Percentiles rank a stretch among this genome's conserved stretches.
Conservation (phyloP, 805 yeast species). For the Hanseniaspora vineae region DNA sequence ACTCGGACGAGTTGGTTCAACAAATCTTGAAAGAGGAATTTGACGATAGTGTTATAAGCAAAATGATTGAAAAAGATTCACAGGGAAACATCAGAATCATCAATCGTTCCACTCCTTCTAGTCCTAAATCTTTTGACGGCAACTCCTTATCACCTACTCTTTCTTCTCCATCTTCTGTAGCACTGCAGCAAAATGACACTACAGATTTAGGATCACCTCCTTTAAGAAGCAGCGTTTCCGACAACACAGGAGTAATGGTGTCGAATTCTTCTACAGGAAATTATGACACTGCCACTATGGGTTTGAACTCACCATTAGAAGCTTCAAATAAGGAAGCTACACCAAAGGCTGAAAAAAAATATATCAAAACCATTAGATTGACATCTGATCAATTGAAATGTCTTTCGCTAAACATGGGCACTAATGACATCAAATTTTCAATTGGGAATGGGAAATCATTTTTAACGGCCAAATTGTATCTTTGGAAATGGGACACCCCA, state of each 20-base stretch:
- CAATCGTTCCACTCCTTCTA: conserved; percentile 19
- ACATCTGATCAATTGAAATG: conserved; percentile 80
- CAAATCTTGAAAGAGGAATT: conserved; percentile 69
- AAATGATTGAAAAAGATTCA: conserved; percentile 41
- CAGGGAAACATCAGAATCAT: conserved; percentile 56
- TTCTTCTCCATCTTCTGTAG: conserved; percentile 16
- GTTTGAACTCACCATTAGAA: not conserved
- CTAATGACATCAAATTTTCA: conserved; percentile 63
- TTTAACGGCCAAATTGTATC: conserved; percentile 56
- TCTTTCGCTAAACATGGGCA: conserved; percentile 64
- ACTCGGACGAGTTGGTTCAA: conserved; percentile 63
- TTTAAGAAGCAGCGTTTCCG: conserved; percentile 3
- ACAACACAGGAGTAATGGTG: not conserved
- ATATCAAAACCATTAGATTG: conserved; percentile 76
- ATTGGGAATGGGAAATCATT: conserved; percentile 76
- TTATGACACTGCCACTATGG: conserved; percentile 3
- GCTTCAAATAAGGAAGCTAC: not conserved
- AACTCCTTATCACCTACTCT: not conserved
- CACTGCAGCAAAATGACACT: conserved; percentile 6
- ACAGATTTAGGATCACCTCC: conserved; percentile 2
- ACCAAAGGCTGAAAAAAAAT: conserved; percentile 27
- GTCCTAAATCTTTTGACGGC: conserved; percentile 1
- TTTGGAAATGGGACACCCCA: conserved; percentile 78
- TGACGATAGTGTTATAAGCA: conserved; percentile 32
- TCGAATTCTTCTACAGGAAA: conserved; percentile 8